Evolutionary conservation across 495 filamentous ascomycete genomes (phyloP), one percentile per base, ranked within the genome.

Genomic region (Paragyromitra xinjiangensis): DNA sequence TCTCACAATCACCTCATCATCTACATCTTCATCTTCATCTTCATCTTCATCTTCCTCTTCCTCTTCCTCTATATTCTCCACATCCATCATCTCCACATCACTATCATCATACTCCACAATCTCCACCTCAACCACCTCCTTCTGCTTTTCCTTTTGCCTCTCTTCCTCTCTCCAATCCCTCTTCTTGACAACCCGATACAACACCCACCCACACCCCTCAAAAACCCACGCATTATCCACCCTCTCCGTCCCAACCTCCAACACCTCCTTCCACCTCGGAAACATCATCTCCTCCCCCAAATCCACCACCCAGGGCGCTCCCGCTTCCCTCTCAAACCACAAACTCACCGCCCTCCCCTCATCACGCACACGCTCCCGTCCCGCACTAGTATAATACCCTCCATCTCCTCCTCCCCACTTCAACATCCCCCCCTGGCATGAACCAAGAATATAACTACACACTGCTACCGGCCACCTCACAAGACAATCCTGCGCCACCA

Each of bases 161-260:
- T 69, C 69, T 24, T 63, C 72, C 40, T 50, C 50, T 51, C 69
- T 44, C 80, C 75, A 76, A 19, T 56, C 67, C 51, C 64, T 53
- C 40, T 62, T 65, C 19, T 59, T 56, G 29, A 19, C 26, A 34
- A 67, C 34, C 14, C 70, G 56, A 68, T 81, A 82, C 70, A 75
- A n/a, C 39, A 71, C 8, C 80, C 72, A 75, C 39, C 70, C 67
- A 51, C 65, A 71, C 63, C 78, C 69, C 65, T 80, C 71, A 39
- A 78, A 68, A 14, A 81, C 68, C 64, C 68, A 81, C 24, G 53
- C 39, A 53, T 76, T 78, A 76, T 71, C 73, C 5, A 73, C 81
- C 45, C 22, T 45, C 44, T 29, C 62, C 29, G n/a, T 34, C 29
- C 29, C 24, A 26, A 58, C 51, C 37, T 72, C 48, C 64, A 75